These are phyloP conservation scores for Arctostaphylos glauca DNA, from an alignment of 148 eudicot genomes.

Conservation along the genomic window DNA sequence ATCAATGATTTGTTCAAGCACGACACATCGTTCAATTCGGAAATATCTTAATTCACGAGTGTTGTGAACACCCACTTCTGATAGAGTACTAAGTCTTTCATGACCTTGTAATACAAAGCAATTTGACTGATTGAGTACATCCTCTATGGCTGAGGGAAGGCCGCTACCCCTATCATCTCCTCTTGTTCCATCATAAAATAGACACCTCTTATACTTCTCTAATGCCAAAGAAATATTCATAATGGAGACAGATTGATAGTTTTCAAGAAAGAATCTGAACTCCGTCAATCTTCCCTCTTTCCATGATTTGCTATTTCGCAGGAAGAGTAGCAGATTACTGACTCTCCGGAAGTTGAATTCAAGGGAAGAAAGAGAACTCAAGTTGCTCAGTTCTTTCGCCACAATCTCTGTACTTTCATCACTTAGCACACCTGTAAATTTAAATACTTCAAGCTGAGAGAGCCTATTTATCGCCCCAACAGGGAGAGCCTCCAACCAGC, in stretches of 20 bases:
- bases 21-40: not conserved
- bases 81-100: not conserved
- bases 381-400: not conserved
- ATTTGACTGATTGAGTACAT: not conserved
- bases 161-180: not conserved
- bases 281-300: not conserved
- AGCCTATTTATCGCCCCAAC: too few species aligned
- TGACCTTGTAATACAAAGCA: not conserved
- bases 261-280: not conserved
- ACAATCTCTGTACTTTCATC: not conserved
- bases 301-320: not conserved
- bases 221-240: too few species aligned
- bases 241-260: too few species aligned
- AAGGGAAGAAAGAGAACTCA: not conserved
- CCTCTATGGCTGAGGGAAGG: not conserved
- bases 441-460: not conserved
- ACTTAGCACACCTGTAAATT: not conserved
- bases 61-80: not conserved
- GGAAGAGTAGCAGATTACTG: not conserved
- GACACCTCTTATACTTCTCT: not conserved
- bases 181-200: not conserved
- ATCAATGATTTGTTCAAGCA: not conserved
- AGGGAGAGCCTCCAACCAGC: too few species aligned
- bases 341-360: not conserved
- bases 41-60: not conserved